Conservation (phyloP, 805 yeast genomes). For the Barnettozyma californica region DNA sequence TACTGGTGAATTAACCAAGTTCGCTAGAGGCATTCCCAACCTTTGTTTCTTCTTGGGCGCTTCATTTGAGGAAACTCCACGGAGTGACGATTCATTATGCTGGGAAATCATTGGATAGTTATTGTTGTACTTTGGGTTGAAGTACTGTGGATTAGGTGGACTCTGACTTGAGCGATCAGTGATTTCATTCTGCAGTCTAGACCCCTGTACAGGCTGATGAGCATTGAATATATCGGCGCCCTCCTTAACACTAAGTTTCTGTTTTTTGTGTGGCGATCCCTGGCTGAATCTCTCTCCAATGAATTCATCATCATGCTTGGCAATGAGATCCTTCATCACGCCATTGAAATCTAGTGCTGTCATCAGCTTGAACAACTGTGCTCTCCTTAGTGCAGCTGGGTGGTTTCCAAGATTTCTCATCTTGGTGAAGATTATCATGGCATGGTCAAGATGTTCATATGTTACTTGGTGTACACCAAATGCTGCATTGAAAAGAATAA, state of each 20-base stretch:
- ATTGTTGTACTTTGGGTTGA: background rate
- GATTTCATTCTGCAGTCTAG: background rate
- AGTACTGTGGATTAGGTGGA: background rate
- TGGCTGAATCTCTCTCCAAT: background rate
- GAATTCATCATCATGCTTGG: slow-evolving; percentile 46
- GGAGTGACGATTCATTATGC: slow-evolving; percentile 15
- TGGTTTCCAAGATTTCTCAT: slow-evolving; percentile 77
- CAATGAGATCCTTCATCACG: slow-evolving; percentile 49
- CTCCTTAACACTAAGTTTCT: background rate
- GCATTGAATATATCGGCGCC: background rate
- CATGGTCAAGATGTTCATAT: slow-evolving; percentile 64
- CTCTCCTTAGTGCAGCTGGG: slow-evolving; percentile 72
- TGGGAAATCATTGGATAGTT: slow-evolving; percentile 4
- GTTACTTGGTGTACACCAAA: slow-evolving; percentile 81
- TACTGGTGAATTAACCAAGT: slow-evolving; percentile 14
- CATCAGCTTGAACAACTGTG: slow-evolving; percentile 61
- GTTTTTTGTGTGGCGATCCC: background rate
- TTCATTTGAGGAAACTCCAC: slow-evolving; percentile 13
- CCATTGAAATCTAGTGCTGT: slow-evolving; percentile 65
- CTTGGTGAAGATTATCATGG: slow-evolving; percentile 59
- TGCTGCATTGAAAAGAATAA: slow-evolving; percentile 68
- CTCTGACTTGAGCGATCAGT: background rate
- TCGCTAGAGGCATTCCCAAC: slow-evolving; percentile 5
- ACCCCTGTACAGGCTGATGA: background rate
- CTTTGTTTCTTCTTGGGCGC: slow-evolving; percentile 15